Percentiles rank a stretch among this genome's conserved stretches.
Conservation (phyloP, 495 filamentous ascomycete genomes). For the Hypoxylon fragiforme region DNA sequence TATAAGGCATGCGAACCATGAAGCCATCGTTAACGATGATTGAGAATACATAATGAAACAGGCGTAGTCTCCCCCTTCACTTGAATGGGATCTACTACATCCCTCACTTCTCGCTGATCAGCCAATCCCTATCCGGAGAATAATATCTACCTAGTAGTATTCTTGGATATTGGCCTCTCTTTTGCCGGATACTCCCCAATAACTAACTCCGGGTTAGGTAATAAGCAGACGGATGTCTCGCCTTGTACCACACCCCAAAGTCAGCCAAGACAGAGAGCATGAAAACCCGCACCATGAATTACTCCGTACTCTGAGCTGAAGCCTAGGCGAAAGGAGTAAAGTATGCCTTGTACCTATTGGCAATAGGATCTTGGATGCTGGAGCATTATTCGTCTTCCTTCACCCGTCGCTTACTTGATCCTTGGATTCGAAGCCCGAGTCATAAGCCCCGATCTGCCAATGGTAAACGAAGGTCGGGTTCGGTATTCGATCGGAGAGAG, state of each 20-base stretch:
- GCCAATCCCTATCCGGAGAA: constrained; percentile 19
- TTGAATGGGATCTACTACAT: constrained; percentile 16
- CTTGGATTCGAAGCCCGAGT: constrained; percentile 9
- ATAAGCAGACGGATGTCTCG: constrained; percentile 20
- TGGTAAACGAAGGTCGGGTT: constrained; percentile 10
- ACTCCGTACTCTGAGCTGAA: constrained; percentile 21
- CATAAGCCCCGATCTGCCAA: constrained; percentile 19
- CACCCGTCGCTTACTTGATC: constrained; percentile 17
- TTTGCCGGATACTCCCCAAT: constrained; percentile 35
- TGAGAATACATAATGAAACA: no score
- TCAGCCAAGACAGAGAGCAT: background rate
- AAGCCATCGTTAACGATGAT: no score
- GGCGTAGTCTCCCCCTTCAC: constrained; percentile 19
- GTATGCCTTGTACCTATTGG: no score
- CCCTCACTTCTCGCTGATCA: constrained; percentile 4
- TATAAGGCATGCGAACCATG: background rate
- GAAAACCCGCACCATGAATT: constrained; percentile 18
- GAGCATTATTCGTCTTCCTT: constrained; percentile 8
- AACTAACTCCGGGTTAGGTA: constrained; percentile 21
- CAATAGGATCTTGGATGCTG: no score
- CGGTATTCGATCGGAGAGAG: constrained; percentile 2
- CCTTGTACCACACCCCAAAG: constrained; percentile 18
- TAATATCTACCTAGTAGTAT: background rate
- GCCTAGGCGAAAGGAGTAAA: no score
- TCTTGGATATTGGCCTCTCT: constrained; percentile 16